Evolutionary conservation across 2,329 filamentous ascomycete genomes (phyloP).

Genomic region (Ophiostoma australiae): DNA sequence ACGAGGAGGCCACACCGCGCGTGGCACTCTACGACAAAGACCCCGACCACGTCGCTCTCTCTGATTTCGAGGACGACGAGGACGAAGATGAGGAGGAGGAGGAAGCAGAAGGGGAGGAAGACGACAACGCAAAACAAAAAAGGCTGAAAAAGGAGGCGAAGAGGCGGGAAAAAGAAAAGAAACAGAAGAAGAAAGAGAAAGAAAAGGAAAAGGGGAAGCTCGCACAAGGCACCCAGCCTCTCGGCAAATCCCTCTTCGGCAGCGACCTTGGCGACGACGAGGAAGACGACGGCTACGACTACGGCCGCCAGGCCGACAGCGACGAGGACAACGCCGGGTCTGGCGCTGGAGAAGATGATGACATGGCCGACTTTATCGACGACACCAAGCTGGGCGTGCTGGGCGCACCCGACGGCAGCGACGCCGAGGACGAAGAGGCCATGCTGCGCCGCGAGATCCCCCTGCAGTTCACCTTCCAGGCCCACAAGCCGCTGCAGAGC

Average conservation of each 20-base stretch:
- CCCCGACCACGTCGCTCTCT: constrained; percentile 31
- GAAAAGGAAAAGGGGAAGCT: neutral
- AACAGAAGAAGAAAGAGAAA: constrained; percentile 19
- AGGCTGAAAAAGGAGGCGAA: neutral
- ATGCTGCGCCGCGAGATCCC: constrained; percentile 49
- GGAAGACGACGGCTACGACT: constrained; percentile 23
- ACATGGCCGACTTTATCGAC: constrained; percentile 58
- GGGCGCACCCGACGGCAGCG: constrained; percentile 24
- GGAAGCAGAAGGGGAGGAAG: constrained; percentile 12
- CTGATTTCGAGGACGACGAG: constrained; percentile 36
- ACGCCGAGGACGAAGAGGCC: constrained; percentile 48
- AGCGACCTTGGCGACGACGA: constrained; percentile 18
- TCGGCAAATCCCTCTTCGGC: constrained; percentile 7
- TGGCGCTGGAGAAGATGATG: constrained; percentile 23
- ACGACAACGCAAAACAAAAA: neutral
- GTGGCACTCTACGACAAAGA: constrained; percentile 34
- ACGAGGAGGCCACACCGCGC: constrained; percentile 25
- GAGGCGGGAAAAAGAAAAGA: constrained; percentile 8
- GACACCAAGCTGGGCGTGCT: constrained; percentile 34
- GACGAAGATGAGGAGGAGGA: constrained; percentile 33
- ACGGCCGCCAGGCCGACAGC: neutral
- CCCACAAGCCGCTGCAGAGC: constrained; percentile 62
- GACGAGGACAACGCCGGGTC: neutral
- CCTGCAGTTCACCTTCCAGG: constrained; percentile 62
- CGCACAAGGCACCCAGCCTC: neutral